Evolutionary conservation across 345 rosid genomes (phyloP), one percentile per base, ranked within the genome.

Genomic region (Pugionium cornutum): DNA sequence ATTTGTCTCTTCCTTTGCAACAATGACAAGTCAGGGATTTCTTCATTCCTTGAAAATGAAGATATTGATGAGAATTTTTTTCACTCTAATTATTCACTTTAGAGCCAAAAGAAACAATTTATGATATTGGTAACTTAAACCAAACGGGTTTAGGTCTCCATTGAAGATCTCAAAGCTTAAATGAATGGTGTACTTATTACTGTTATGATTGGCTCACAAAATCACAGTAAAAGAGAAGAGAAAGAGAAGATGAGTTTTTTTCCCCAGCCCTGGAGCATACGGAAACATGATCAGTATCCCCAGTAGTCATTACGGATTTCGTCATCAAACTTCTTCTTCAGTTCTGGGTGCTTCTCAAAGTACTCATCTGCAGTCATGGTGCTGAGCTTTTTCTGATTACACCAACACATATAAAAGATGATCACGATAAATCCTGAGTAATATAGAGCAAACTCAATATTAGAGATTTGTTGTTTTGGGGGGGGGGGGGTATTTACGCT

Each of bases 321-420:
- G 28, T 94, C 99, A 69, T 94, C 97, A 26, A 90, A 88, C 78
- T 91, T 84, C 95, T 94, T 81, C 74, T 87, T 94, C 56, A 94
- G 83, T 68, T 94, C 99, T 0, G 99, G 99, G 70, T 94, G 95
- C 80, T 94, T 90, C 58, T 52, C 92, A 59, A 95, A 95, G 86
- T 94, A 94, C 64, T 94, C 99, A 4, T 94, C 95, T 4, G 96
- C 97, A 1, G 96, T 95, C 99, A 95, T 95, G 79, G 99, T 91
- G 82, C 97, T 87, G 67, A 95, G 58, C 79, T 87, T 95, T 84
- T 80, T 58, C 99, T 95, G 95, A 75, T 61, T 31, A 71, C 35
- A 53, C 35, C 62, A 53, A 58, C 3, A 28, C 3, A 5, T 18
- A 36, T 47, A 27, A 30, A 1, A 49, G 35, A 18, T 18, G 18